phyloP scores from a whole-genome alignment of 2,329 filamentous ascomycete genomes.

The Trichoderma sp. region DNA sequence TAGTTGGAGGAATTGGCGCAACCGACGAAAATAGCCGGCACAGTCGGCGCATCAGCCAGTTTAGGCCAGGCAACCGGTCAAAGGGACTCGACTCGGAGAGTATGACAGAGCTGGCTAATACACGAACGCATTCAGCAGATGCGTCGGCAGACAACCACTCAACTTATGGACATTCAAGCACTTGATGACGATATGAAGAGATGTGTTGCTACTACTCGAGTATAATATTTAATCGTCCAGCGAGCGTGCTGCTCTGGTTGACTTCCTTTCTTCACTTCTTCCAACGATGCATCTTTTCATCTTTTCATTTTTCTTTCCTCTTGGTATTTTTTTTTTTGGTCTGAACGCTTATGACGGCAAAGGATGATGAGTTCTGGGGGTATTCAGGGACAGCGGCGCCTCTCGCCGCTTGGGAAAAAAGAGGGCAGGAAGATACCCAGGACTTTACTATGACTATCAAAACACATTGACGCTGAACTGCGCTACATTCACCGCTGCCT shows the following conservation, averaged over 20 bases:
- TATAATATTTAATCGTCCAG: conserved; percentile 18
- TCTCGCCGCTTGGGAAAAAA: conserved; percentile 2
- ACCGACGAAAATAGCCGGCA: conserved; percentile 20
- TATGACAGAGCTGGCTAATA: conserved; percentile 17
- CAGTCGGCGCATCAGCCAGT: conserved; percentile 14
- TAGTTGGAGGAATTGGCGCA: conserved; percentile 32
- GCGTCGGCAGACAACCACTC: conserved; percentile 4
- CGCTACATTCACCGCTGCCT: background rate
- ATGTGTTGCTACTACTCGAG: conserved; percentile 13
- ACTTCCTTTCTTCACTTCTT: background rate
- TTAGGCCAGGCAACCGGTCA: background rate
- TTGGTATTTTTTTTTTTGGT: background rate
- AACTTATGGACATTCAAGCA: background rate
- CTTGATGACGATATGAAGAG: background rate
- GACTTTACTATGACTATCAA: conserved; percentile 12
- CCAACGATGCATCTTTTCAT: background rate
- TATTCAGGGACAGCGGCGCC: conserved; percentile 10
- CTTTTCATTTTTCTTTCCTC: background rate
- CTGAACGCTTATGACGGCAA: conserved; percentile 11
- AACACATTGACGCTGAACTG: background rate
- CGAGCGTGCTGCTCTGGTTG: background rate
- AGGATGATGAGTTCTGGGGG: conserved; percentile 10
- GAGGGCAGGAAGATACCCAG: conserved; percentile 12
- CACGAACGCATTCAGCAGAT: conserved; percentile 10
- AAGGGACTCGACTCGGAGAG: conserved; percentile 21